Evolutionary conservation across 169 alveolate species (phyloP), one percentile per base, ranked within the genome.

Genomic region (Theileria parva): DNA sequence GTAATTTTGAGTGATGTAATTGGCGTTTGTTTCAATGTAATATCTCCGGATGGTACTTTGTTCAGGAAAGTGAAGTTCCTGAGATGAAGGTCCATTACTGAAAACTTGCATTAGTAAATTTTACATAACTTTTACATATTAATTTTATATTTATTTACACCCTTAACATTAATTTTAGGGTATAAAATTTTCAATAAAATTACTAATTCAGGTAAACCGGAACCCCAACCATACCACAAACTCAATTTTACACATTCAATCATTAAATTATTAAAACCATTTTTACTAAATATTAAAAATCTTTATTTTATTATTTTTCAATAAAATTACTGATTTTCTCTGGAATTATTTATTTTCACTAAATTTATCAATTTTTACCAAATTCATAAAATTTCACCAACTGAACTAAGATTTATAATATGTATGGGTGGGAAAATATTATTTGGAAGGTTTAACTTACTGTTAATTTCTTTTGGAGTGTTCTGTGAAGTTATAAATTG

Each of bases 31-130:
- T 7, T 83, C 86, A 7, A 83, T 70, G 69, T 77, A 73, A 71
- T 83, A 83, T n/a, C 89, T 64, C 23, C 89, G 76, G 6, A 83
- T 80, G 3, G 89, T 60, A 5, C 81, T 55, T 34, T 76, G 75
- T 17, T 77, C 80, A 23, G 77, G 71, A 11, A 63, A 55, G 30
- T 70, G 57, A 6, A 28, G 39, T 27, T 80, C 88, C 63, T 59
- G 77, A 50, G 60, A 32, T 17, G 60, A 27, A 25, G 73, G 69
- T 19, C 34, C 80, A 25, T 13, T 73, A 17, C 11, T 59, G 21
- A 59, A 13, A 6, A 23, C 60, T 44, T 61, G 63, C 76, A 73
- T 73, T 28, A 6, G 30, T 57, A 4, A n/a, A 8, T 28, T 61
- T n/a, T 28, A 59, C 80, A 44, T 59, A 28, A n/a, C n/a, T n/a